Evolutionary conservation across 1,139 yeast species (phyloP), one percentile per base, ranked within the genome.

Genomic region (Suhomyces kunorum): DNA sequence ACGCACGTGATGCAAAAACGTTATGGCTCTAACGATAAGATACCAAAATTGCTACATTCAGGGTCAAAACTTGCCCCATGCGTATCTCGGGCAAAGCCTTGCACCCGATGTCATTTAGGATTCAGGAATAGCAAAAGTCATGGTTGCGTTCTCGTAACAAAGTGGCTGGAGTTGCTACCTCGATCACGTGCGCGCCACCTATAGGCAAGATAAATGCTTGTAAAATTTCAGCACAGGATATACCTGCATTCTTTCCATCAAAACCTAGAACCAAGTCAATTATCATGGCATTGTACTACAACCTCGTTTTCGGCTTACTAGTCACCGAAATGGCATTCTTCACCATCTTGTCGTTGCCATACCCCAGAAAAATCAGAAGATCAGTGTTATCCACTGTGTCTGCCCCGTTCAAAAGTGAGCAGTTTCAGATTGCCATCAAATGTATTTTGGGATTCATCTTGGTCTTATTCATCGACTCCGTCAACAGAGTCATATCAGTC

Each of bases 401-500:
- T 32, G 78, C 78, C 19, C 94, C 95, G 12, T 84, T 87, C 61
- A 70, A 80, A 44, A 76, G 82, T 42, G 81, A 81, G 50, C 81
- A 84, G 51, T 78, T 90, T 46, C 86, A 84, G 53, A 78, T 88
- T 49, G 84, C 88, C 8, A 71, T 88, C 51, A 86, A 87, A 59
- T 89, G 95, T 64, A 73, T 90, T 3, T 74, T 92, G 51, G 90
- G 85, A 8, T 92, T 90, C 68, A 87, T 94, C 17, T 70, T 87
- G 42, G 80, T 92, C 32, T 74, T 94, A 50, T 94, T 94, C 59
- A 64, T 87, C 41, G 99, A 94, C 63, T 83, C 96, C 1, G 85
- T 89, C 48, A 89, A 88, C 66, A 78, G 96, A 46, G 94, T 88
- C 25, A 76, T 76, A 60, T 69, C 83, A 16, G 89, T 88, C 28